phyloP scores from a whole-genome alignment of 306 rosid species.

The Arachis hypogaea region DNA sequence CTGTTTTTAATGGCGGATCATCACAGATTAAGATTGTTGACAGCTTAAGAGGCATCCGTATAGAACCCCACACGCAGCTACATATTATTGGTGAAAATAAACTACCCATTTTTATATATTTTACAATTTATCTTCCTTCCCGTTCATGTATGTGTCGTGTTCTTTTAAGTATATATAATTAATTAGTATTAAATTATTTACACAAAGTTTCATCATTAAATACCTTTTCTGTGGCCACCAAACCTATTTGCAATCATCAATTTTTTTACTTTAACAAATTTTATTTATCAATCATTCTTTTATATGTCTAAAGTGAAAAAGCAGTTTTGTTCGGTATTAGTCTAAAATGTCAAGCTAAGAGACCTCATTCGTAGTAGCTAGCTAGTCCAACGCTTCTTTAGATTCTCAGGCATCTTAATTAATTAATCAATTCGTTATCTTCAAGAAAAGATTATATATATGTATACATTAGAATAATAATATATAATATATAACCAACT shows the following conservation, averaged over 20 bases:
- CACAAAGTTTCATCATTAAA: background rate
- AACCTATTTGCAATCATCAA: conserved; percentile 10
- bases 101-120: background rate
- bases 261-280: conserved; percentile 32
- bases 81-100: no score
- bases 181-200: background rate
- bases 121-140: background rate
- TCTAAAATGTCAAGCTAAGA: conserved; percentile 36
- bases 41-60: background rate
- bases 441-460: background rate
- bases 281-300: conserved; percentile 6
- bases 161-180: background rate
- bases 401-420: background rate
- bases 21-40: no score
- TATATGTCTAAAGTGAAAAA: background rate
- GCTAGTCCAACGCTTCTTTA: conserved; percentile 32
- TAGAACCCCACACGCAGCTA: background rate
- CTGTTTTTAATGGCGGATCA: background rate
- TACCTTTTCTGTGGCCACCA: background rate
- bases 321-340: conserved; percentile 15
- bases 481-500: no score
- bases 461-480: background rate
- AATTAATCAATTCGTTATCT: background rate
- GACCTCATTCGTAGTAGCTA: conserved; percentile 22
- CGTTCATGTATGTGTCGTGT: background rate